Evolutionary conservation across 441 rosid genomes (phyloP), one percentile per base, ranked within the genome.

Genomic region (Croton laevigatus): DNA sequence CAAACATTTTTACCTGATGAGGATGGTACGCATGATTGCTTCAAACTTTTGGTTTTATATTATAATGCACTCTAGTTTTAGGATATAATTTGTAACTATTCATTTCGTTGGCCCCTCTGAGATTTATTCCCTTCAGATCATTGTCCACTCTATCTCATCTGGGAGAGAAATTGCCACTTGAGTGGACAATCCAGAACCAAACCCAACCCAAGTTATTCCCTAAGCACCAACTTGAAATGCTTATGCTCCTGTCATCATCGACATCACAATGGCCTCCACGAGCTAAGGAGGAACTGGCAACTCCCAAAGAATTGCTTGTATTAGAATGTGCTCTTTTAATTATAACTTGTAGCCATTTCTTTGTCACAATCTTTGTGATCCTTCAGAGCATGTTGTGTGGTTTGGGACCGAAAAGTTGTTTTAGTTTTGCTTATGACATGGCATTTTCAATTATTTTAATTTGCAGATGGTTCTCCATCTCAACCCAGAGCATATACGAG

Each of bases 401-500:
- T 40, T 62, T 11, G 19, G 12, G 13, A 10, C 19, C 1, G 1
- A 22, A 36, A 3, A 3, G 7, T 27, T n/a, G 16, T 58, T 57
- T 10, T 57, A 12, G 59, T 62, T 19, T 36, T 16, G 3, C 36
- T 52, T 57, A 16, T 20, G 37, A 59, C n/a, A 16, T 63, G 38
- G 57, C 46, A 62, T 46, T 44, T 52, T 42, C 23, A 59, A 62
- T 71, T 44, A 23, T 66, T 68, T 48, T 1, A 44, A 38, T 8
- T 45, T 49, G 79, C 83, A 89, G 99, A 90, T 79, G 94, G 87
- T 16, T 36, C 76, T 73, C 34, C 84, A 65, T 73, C 84, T 17
- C 74, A 84, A 66, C 76, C 76, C 65, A 74, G 58, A 73, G 92
- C 89, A 36, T 89, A 88, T 84, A 80, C 96, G 3, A 86, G 83